These are phyloP conservation scores for Carallia pectinifolia DNA, from an alignment of 345 rosid species.

Conservation along the genomic window DNA sequence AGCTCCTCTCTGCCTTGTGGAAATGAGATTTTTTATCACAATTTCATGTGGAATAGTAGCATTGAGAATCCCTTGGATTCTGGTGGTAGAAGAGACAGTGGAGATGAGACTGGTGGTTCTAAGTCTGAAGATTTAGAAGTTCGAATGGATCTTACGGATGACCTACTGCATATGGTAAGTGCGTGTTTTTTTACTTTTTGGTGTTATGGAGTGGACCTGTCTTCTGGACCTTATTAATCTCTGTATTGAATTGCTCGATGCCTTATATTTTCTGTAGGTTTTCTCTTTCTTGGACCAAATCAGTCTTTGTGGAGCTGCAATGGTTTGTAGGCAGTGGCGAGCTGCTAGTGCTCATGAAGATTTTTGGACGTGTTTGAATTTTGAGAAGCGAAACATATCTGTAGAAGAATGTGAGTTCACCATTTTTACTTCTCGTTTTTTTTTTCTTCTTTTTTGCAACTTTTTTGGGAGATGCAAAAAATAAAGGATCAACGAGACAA, in stretches of 20 bases:
- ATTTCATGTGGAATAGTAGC: conserved; percentile 56
- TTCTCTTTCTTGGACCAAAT: conserved; percentile 79
- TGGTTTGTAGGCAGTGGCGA: conserved; percentile 96
- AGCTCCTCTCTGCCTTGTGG: conserved; percentile 35
- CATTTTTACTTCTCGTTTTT: not conserved
- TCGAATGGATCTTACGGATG: conserved; percentile 93
- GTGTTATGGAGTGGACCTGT: not conserved
- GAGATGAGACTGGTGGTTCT: conserved; percentile 42
- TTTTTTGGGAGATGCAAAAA: not conserved
- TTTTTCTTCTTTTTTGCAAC: too few relatives aligned
- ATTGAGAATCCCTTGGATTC: conserved; percentile 39
- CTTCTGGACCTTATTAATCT: not conserved
- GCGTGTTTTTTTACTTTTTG: not conserved
- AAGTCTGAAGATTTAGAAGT: conserved; percentile 56
- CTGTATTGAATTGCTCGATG: not conserved
- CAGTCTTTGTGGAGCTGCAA: conserved; percentile 82
- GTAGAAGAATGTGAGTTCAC: conserved; percentile 76
- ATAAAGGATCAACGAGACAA: too few relatives aligned
- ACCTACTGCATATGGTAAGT: conserved; percentile 83
- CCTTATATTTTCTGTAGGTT: conserved; percentile 47
- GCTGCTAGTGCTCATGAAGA: conserved; percentile 92
- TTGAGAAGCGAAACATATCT: conserved; percentile 72
- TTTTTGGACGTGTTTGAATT: conserved; percentile 91
- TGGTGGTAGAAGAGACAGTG: conserved; percentile 41
- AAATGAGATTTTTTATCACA: conserved; percentile 51